These are phyloP conservation scores for Anthracocystis walkeri DNA, from an alignment of 1,284 basidiomycete species.

Conservation along the genomic window DNA sequence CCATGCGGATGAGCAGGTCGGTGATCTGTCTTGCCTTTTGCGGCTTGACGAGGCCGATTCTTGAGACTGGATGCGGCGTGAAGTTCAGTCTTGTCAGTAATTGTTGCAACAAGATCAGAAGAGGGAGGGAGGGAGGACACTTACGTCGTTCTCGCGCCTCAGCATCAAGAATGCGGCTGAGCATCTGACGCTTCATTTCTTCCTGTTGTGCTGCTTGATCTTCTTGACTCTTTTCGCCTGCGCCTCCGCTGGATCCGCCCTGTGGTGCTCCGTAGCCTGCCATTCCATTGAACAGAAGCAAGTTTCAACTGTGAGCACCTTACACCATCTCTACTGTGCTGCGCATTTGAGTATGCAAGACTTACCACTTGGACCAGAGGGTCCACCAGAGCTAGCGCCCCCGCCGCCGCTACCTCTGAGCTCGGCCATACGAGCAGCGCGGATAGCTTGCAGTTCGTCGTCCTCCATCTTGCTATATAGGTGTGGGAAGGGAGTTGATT, in stretches of 20 bases:
- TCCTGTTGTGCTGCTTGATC: conserved; percentile 69
- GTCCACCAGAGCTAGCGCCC: conserved; percentile 25
- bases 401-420: conserved; percentile 48
- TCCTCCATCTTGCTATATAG: conserved; percentile 62
- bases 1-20: conserved; percentile 86
- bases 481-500: not conserved
- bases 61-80: conserved; percentile 75
- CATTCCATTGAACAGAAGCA: not conserved
- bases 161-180: conserved; percentile 87
- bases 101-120: conserved; percentile 2
- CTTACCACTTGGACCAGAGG: conserved; percentile 28
- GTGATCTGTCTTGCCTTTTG: conserved; percentile 88
- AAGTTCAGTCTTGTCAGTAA: not conserved
- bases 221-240: conserved; percentile 69
- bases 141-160: conserved; percentile 89
- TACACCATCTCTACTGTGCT: no score
- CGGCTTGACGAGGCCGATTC: conserved; percentile 92
- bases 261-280: conserved; percentile 22
- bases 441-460: conserved; percentile 68
- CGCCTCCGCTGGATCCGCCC: conserved; percentile 63
- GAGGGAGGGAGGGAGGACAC: conserved; percentile 69
- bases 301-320: not conserved
- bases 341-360: not conserved
- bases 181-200: conserved; percentile 75
- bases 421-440: conserved; percentile 66